A percentile compares a stretch with the other conserved stretches of the same genome.
Conservation (phyloP, 169 alveolate genomes). For the Eimeria maxima region DNA sequence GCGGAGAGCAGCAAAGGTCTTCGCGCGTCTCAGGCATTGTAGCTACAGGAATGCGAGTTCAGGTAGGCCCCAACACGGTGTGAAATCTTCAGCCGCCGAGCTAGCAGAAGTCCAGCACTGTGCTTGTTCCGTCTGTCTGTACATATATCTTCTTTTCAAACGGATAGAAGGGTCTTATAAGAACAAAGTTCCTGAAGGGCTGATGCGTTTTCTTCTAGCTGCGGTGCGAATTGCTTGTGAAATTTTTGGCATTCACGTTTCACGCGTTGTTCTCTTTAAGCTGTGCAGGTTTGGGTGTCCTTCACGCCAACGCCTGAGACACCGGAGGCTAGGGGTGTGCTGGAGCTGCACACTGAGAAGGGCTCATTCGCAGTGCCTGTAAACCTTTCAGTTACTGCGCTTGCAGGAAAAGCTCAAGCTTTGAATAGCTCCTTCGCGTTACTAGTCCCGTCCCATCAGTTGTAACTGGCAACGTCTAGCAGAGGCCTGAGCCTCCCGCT, state of each 20-base stretch:
- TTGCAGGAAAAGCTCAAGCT: not conserved
- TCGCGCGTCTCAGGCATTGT: slow-evolving; percentile 48
- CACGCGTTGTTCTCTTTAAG: not conserved
- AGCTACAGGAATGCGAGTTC: slow-evolving; percentile 70
- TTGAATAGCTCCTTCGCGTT: not conserved
- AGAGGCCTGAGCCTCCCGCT: too few relatives aligned
- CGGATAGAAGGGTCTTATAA: not conserved
- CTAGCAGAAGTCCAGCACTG: not conserved
- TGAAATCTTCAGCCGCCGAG: not conserved
- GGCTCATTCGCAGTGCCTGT: slow-evolving; percentile 72
- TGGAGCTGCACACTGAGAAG: slow-evolving; percentile 68
- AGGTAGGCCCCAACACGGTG: slow-evolving; percentile 26
- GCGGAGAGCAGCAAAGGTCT: not conserved
- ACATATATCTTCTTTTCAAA: not conserved
- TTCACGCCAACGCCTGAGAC: slow-evolving; percentile 18
- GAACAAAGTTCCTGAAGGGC: not conserved
- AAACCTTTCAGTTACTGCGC: not conserved
- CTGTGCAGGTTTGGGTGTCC: slow-evolving; percentile 35
- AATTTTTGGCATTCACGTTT: not conserved
- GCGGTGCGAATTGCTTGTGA: not conserved
- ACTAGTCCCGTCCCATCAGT: too few relatives aligned
- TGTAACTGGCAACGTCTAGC: too few relatives aligned
- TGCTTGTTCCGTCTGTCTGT: not conserved
- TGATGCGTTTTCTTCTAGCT: not conserved
- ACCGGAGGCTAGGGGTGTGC: slow-evolving; percentile 37